Evolutionary conservation across 495 filamentous ascomycete species (phyloP).

Genomic region (Penicillium turbatum): DNA sequence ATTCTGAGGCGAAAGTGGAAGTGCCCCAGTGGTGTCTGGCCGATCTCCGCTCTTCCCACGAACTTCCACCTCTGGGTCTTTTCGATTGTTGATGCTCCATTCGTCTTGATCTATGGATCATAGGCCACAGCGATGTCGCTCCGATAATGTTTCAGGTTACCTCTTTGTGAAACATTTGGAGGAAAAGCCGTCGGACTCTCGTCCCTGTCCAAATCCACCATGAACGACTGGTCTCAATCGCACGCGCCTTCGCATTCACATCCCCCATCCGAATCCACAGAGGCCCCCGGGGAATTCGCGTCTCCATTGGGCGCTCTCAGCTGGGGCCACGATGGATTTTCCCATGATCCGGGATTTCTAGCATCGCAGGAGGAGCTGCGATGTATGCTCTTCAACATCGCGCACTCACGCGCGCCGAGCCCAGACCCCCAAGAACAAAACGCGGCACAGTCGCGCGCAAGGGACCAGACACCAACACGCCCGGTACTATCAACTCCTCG

Average conservation of each 20-base stretch:
- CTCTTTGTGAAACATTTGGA: no score
- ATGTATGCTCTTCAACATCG: slow-evolving; percentile 34
- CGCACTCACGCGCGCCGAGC: slow-evolving; percentile 29
- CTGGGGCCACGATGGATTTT: slow-evolving; percentile 35
- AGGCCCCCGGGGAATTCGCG: slow-evolving; percentile 13
- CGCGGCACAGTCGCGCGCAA: neutral
- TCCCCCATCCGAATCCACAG: slow-evolving; percentile 19
- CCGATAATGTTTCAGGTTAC: no score
- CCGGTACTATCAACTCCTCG: slow-evolving; percentile 23
- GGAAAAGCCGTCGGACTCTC: neutral
- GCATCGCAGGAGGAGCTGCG: slow-evolving; percentile 38
- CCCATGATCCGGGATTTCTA: slow-evolving; percentile 36
- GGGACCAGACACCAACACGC: slow-evolving; percentile 8
- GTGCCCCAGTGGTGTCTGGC: no score
- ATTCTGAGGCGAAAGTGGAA: no score
- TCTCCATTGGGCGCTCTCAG: slow-evolving; percentile 23
- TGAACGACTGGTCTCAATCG: neutral
- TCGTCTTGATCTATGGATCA: no score
- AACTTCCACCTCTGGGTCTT: neutral
- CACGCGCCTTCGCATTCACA: slow-evolving; percentile 1
- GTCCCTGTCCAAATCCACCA: neutral
- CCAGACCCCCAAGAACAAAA: slow-evolving; percentile 11
- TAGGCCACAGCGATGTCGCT: no score
- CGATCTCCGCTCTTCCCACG: no score
- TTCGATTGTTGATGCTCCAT: no score